Percentiles rank a stretch among this genome's conserved stretches.
phyloP scores from a whole-genome alignment of 2,329 filamentous ascomycete genomes.

The Catunica adiposa region DNA sequence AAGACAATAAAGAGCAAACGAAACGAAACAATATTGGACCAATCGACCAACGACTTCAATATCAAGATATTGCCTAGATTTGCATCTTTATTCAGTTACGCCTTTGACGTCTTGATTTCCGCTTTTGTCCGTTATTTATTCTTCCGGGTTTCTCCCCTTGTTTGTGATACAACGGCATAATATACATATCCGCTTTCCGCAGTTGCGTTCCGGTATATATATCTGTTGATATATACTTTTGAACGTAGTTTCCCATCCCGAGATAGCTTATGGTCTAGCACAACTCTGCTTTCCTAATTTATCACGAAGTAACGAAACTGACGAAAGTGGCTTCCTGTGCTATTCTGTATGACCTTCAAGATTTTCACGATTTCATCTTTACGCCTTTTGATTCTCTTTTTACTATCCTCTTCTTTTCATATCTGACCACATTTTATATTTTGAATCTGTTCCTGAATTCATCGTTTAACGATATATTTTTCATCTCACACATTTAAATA shows the following conservation, averaged over 20 bases:
- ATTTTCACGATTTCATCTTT: background rate
- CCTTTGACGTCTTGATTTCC: constrained; percentile 4
- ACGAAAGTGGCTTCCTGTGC: background rate
- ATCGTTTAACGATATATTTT: background rate
- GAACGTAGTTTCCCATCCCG: background rate
- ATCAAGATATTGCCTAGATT: background rate
- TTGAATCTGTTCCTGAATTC: background rate
- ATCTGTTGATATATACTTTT: no score
- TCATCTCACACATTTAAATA: background rate
- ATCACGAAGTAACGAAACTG: background rate
- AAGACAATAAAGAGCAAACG: background rate
- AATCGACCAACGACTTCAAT: background rate
- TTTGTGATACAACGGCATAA: background rate
- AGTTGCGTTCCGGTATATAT: background rate
- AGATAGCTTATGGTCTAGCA: background rate
- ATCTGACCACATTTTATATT: background rate
- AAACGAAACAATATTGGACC: background rate
- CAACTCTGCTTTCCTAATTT: background rate
- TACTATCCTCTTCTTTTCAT: background rate
- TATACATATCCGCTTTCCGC: background rate
- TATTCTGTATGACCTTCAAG: background rate
- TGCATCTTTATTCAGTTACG: background rate
- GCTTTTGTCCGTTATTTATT: background rate
- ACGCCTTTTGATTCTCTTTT: background rate
- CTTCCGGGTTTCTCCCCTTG: background rate